A percentile compares a stretch with the other conserved stretches of the same genome.
phyloP scores from a whole-genome alignment of 768 basidiomycete species.

The Auricularia heimuer region DNA sequence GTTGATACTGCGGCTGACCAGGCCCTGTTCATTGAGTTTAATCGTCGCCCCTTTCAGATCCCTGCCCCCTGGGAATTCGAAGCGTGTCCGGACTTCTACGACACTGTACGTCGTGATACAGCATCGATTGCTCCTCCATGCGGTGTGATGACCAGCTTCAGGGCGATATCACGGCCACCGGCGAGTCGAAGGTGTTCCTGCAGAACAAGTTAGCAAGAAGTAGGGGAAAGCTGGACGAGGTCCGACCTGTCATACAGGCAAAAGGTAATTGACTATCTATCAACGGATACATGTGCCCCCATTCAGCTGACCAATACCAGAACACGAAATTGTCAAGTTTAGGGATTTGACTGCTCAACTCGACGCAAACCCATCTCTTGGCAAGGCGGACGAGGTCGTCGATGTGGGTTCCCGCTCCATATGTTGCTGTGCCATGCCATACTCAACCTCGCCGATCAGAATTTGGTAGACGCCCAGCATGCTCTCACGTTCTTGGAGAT shows the following conservation, averaged over 20 bases:
- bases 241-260: constrained; percentile 42
- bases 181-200: constrained; percentile 63
- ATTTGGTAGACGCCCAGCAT: constrained; percentile 53
- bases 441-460: constrained; percentile 28
- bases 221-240: constrained; percentile 52
- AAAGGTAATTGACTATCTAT: constrained; percentile 41
- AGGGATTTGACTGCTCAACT: constrained; percentile 38
- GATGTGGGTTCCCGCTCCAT: constrained; percentile 32
- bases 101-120: constrained; percentile 41
- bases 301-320: constrained; percentile 24
- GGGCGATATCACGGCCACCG: constrained; percentile 55
- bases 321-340: constrained; percentile 44
- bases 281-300: not conserved
- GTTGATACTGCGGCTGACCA: constrained; percentile 57
- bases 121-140: constrained; percentile 4
- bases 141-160: constrained; percentile 16
- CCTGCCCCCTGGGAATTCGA: constrained; percentile 69
- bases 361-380: constrained; percentile 38
- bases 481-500: constrained; percentile 44
- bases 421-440: constrained; percentile 1
- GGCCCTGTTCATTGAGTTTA: constrained; percentile 60
- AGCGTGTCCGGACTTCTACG: constrained; percentile 64
- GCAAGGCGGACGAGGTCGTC: constrained; percentile 46
- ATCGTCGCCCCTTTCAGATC: constrained; percentile 51
- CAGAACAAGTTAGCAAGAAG: constrained; percentile 66